A percentile compares a stretch with the other conserved stretches of the same genome.
These are phyloP conservation scores for Thermomyces lanuginosus DNA, from an alignment of 2,329 filamentous ascomycete genomes.

Conservation along the genomic window DNA sequence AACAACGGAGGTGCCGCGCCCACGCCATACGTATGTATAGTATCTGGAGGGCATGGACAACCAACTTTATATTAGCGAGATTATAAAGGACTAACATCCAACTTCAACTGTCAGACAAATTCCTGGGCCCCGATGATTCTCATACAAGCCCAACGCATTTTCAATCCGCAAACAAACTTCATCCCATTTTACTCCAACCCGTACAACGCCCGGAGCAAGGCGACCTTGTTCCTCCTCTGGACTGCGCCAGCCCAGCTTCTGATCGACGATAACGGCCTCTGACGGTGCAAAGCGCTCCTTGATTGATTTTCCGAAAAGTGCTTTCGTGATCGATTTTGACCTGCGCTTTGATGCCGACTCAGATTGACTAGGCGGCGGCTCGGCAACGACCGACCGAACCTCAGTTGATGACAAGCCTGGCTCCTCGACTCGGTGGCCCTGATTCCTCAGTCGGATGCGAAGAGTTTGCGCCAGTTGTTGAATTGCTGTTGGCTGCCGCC, in stretches of 20 bases:
- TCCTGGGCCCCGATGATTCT: conserved; percentile 22
- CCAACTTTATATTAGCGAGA: no score
- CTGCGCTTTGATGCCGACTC: no score
- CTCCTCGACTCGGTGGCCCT: conserved; percentile 10
- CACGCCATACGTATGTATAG: no score
- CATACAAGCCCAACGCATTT: conserved; percentile 29
- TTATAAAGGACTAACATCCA: conserved; percentile 9
- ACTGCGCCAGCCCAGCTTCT: conserved; percentile 16
- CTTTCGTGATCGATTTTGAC: conserved; percentile 7
- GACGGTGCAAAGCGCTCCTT: conserved; percentile 4
- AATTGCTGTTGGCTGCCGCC: conserved; percentile 26
- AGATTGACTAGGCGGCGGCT: no score
- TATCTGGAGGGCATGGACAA: no score
- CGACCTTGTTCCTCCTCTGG: conserved; percentile 7
- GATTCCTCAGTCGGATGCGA: conserved; percentile 12
- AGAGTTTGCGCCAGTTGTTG: conserved; percentile 23
- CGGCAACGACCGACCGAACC: no score
- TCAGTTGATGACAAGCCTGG: no score
- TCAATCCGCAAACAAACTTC: conserved; percentile 28
- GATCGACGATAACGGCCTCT: conserved; percentile 12
- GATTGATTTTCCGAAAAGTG: conserved; percentile 9
- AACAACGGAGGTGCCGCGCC: no score
- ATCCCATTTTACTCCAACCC: conserved; percentile 19
- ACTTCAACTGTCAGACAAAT: conserved; percentile 18
- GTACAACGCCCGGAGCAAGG: conserved; percentile 12